These are phyloP conservation scores for Euphorbia schlechtendalii DNA, from an alignment of 441 rosid species.

Conservation along the genomic window DNA sequence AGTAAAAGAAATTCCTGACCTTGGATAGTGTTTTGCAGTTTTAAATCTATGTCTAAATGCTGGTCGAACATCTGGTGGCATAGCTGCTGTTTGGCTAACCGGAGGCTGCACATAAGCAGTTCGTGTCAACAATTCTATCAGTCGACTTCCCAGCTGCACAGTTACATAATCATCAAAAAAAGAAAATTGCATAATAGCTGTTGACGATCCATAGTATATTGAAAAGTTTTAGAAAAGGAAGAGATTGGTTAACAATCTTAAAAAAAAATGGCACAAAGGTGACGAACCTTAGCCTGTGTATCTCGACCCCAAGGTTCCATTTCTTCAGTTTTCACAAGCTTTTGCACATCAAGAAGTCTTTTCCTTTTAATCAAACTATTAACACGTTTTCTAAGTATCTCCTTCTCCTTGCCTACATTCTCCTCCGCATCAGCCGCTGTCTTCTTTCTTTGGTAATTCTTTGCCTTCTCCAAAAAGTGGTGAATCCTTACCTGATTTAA, in stretches of 20 bases:
- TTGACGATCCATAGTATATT: background rate
- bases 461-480: constrained; percentile 60
- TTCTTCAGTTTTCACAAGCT: constrained; percentile 61
- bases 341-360: constrained; percentile 52
- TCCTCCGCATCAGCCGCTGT: constrained; percentile 34
- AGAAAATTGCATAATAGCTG: background rate
- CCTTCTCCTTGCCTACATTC: constrained; percentile 44
- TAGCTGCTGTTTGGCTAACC: constrained; percentile 47
- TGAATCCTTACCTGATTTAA: constrained; percentile 64
- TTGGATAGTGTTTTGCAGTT: constrained; percentile 42
- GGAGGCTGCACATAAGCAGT: constrained; percentile 85
- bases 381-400: constrained; percentile 58
- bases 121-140: constrained; percentile 67
- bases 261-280: constrained; percentile 13
- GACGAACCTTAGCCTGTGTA: constrained; percentile 75
- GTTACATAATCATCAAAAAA: constrained; percentile 11
- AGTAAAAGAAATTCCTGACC: constrained; percentile 34
- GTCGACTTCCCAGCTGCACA: constrained; percentile 82
- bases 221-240: background rate
- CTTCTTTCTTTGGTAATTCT: constrained; percentile 37
- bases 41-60: constrained; percentile 72
- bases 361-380: constrained; percentile 65
- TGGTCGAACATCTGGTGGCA: constrained; percentile 80
- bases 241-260: constrained; percentile 12
- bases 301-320: constrained; percentile 73